phyloP scores from a whole-genome alignment of 2,329 filamentous ascomycete species.

The Diaporthe vaccinii region DNA sequence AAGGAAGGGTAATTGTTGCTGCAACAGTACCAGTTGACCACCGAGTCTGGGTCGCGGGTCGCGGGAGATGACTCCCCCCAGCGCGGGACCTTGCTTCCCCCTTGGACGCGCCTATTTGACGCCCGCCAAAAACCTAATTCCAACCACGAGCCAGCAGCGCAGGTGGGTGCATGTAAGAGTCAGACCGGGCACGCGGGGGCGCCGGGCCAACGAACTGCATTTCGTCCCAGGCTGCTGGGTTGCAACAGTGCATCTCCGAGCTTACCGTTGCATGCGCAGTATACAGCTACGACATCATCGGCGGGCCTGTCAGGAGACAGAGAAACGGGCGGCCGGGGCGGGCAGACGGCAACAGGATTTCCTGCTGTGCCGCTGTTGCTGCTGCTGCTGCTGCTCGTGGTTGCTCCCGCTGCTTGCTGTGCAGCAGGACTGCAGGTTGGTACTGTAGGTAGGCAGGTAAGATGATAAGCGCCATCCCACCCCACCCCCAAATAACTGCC shows the following conservation, averaged over 20 bases:
- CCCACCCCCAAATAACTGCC: constrained; percentile 32
- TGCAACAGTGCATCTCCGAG: constrained; percentile 21
- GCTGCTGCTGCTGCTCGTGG: no score
- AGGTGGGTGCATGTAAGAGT: constrained; percentile 13
- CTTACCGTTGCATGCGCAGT: constrained; percentile 11
- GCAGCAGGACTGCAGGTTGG: neutral
- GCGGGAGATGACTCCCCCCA: constrained; percentile 20
- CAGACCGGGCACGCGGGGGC: constrained; percentile 21
- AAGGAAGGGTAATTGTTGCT: neutral
- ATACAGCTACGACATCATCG: neutral
- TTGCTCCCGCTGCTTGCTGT: no score
- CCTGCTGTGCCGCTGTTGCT: neutral
- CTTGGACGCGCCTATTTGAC: constrained; percentile 24
- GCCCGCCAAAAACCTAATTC: constrained; percentile 18
- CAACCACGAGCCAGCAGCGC: constrained; percentile 26
- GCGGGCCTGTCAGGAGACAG: constrained; percentile 8
- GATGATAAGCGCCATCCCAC: constrained; percentile 31
- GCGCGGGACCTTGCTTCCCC: constrained; percentile 1
- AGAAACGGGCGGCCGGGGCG: neutral
- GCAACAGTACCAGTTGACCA: constrained; percentile 11
- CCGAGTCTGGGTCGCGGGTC: neutral
- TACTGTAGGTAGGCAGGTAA: neutral
- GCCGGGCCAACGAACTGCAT: neutral
- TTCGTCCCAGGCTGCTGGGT: constrained; percentile 20
- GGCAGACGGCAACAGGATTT: neutral